Evolutionary conservation across 2,329 filamentous ascomycete species (phyloP).

Genomic region (Stachybotrys echinatus): DNA sequence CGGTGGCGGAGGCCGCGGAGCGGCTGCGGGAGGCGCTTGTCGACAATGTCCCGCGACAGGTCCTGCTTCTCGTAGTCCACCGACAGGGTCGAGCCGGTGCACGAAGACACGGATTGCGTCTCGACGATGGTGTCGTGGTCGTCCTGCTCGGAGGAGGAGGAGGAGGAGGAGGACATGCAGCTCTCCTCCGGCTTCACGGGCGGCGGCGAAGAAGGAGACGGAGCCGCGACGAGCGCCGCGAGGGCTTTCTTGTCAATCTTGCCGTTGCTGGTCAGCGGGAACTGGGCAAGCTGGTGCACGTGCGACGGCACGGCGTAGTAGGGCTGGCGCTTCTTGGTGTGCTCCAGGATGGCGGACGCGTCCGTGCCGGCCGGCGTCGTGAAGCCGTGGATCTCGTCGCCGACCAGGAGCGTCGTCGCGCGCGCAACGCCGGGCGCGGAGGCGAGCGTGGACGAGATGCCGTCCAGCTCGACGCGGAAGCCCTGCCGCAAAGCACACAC

Average conservation of each 20-base stretch:
- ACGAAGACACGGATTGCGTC: slow-evolving; percentile 20
- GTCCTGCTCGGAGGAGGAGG: slow-evolving; percentile 1
- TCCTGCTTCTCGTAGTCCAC: slow-evolving; percentile 21
- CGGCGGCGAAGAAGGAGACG: neutral
- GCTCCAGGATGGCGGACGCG: slow-evolving; percentile 29
- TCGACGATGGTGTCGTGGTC: slow-evolving; percentile 17
- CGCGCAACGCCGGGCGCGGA: slow-evolving; percentile 38
- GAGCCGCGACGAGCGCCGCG: slow-evolving; percentile 20
- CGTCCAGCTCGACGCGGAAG: slow-evolving; percentile 56
- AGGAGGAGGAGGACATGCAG: slow-evolving; percentile 2
- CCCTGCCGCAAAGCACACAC: no score
- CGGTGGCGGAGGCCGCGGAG: slow-evolving; percentile 35
- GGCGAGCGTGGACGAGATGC: slow-evolving; percentile 45
- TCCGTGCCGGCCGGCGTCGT: slow-evolving; percentile 31
- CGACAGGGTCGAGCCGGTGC: slow-evolving; percentile 21
- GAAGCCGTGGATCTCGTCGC: slow-evolving; percentile 45
- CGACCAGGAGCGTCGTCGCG: slow-evolving; percentile 41
- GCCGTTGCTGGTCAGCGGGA: slow-evolving; percentile 49
- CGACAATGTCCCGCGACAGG: slow-evolving; percentile 27
- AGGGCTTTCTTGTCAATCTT: slow-evolving; percentile 50
- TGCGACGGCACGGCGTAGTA: slow-evolving; percentile 50
- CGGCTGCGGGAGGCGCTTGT: slow-evolving; percentile 32
- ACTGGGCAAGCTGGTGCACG: slow-evolving; percentile 33
- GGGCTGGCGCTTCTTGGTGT: slow-evolving; percentile 38
- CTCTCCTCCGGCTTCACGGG: neutral